Evolutionary conservation across 2,329 filamentous ascomycete genomes (phyloP).

Genomic region (Chrysoporthe cubensis): DNA sequence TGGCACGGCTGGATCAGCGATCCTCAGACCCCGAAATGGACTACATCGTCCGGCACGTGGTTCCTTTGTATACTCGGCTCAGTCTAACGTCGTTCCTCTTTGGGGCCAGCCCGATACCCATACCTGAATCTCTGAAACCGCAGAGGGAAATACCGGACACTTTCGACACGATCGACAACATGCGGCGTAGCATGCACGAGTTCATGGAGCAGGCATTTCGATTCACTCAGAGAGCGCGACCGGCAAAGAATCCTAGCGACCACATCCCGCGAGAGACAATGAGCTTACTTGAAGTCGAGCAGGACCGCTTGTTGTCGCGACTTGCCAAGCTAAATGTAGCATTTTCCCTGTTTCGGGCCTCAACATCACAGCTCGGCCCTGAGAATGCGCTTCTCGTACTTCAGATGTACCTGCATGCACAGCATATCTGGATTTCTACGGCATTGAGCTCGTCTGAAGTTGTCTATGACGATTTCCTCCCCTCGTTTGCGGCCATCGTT

Average conservation of each 20-base stretch:
- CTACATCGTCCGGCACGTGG: slow-evolving; percentile 35
- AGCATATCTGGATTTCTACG: slow-evolving; percentile 40
- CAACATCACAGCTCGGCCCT: slow-evolving; percentile 31
- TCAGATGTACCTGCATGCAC: slow-evolving; percentile 40
- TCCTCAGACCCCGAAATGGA: slow-evolving; percentile 39
- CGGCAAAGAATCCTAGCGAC: slow-evolving; percentile 35
- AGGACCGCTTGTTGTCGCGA: slow-evolving; percentile 40
- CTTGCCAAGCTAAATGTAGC: slow-evolving; percentile 38
- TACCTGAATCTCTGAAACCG: slow-evolving; percentile 42
- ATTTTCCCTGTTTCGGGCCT: slow-evolving; percentile 37
- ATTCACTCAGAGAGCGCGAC: slow-evolving; percentile 38
- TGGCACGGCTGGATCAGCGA: slow-evolving; percentile 38
- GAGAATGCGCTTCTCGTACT: slow-evolving; percentile 36
- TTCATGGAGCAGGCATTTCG: slow-evolving; percentile 46
- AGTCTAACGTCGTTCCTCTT: slow-evolving; percentile 29
- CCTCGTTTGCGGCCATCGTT: slow-evolving; percentile 42
- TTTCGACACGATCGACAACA: slow-evolving; percentile 40
- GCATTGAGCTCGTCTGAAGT: slow-evolving; percentile 37
- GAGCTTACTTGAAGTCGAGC: slow-evolving; percentile 36
- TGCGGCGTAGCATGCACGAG: slow-evolving; percentile 41
- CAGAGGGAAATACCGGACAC: slow-evolving; percentile 38
- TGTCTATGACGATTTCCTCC: slow-evolving; percentile 38
- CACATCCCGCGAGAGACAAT: slow-evolving; percentile 33
- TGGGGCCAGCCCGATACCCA: slow-evolving; percentile 41
- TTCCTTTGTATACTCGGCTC: slow-evolving; percentile 37